Conservation (phyloP, 2,329 filamentous ascomycete genomes). For the Claviceps monticola region DNA sequence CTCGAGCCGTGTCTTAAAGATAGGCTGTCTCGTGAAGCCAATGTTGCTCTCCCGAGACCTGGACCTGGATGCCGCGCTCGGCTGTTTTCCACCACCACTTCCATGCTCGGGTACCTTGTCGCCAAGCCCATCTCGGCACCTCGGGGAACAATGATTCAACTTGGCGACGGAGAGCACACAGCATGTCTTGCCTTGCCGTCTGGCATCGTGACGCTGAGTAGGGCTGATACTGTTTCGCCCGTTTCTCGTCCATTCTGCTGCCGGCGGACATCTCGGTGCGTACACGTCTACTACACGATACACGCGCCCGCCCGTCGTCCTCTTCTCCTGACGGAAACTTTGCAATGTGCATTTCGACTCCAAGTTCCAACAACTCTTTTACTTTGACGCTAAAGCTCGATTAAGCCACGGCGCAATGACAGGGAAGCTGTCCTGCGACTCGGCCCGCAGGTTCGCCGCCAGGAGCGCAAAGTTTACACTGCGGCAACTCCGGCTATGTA, state of each 20-base stretch:
- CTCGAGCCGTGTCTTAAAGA: too few species aligned
- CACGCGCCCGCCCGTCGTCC: background rate
- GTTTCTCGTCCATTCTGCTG: background rate
- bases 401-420: background rate
- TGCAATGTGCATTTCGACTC: too few species aligned
- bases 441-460: background rate
- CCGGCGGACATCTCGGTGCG: background rate
- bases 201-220: background rate
- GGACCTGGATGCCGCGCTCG: background rate
- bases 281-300: background rate
- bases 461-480: background rate
- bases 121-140: background rate
- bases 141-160: background rate
- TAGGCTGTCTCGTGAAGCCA: too few species aligned
- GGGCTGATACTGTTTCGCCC: background rate
- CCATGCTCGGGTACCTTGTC: background rate
- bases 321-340: background rate
- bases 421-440: background rate
- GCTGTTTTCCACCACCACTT: too few species aligned
- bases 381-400: background rate
- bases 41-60: background rate
- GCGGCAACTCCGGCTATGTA: background rate
- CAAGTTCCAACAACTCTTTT: background rate
- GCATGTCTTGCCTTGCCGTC: background rate
- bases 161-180: background rate